A percentile compares a stretch with the other conserved stretches of the same genome.
phyloP scores from a whole-genome alignment of 805 yeast genomes.

The Teunomyces stri region DNA sequence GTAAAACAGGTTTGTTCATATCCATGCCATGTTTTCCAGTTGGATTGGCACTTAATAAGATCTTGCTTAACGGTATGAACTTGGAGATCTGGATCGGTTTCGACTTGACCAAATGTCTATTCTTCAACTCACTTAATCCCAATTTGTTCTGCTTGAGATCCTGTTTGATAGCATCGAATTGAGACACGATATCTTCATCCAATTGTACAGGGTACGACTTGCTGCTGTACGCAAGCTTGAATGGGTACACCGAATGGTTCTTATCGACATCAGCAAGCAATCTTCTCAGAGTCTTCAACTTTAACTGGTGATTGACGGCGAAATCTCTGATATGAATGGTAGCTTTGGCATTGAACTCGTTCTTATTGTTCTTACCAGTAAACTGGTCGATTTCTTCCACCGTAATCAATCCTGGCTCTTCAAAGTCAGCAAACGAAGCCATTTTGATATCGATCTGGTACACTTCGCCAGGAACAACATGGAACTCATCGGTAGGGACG shows the following conservation, averaged over 20 bases:
- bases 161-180: constrained; percentile 44
- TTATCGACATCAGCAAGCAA: constrained; percentile 70
- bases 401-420: constrained; percentile 65
- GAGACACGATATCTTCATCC: constrained; percentile 33
- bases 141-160: constrained; percentile 64
- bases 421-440: constrained; percentile 58
- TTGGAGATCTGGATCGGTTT: constrained; percentile 71
- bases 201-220: constrained; percentile 57
- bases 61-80: constrained; percentile 67
- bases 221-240: constrained; percentile 75
- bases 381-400: constrained; percentile 63
- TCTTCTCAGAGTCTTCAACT: constrained; percentile 69
- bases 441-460: constrained; percentile 80
- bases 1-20: constrained; percentile 61
- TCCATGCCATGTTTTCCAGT: constrained; percentile 68
- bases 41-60: constrained; percentile 62
- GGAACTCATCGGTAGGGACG: constrained; percentile 73
- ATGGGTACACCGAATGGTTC: constrained; percentile 82
- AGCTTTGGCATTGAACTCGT: constrained; percentile 56
- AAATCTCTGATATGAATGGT: constrained; percentile 82
- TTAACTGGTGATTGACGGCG: constrained; percentile 75
- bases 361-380: constrained; percentile 59
- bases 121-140: constrained; percentile 76
- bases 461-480: constrained; percentile 77
- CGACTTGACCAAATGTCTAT: constrained; percentile 73